Evolutionary conservation across 75 land plant genomes (phyloP), one percentile per base, ranked within the genome.

Genomic region (Pinus taeda): DNA sequence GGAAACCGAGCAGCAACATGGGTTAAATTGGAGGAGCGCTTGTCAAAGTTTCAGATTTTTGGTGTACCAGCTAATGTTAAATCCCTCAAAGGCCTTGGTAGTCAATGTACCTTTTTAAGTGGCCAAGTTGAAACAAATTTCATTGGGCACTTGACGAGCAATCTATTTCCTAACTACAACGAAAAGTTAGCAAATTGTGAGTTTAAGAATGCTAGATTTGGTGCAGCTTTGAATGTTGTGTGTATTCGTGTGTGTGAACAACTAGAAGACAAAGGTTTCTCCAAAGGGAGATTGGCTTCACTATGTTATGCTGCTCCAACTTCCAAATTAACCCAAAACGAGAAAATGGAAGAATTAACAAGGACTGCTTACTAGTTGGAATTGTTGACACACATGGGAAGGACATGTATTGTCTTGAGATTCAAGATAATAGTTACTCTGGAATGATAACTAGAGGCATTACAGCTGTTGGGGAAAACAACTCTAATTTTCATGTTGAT

Each of bases 51-150:
- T n/a, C n/a, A n/a, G n/a, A n/a, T 97, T 81, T 91, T 98, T 58
- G 99, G 98, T 9, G 53, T 94, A 57, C 99, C 99, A 49, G 94
- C 97, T 70, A 97, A 97, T 76, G 89, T 92, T 18, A 79, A 62
- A 59, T 97, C 94, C 75, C 87, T 97, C 3, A 85, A 86, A 59
- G 79, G 63, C 14, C 92, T 97, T 83, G 90, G 93, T 26, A 79
- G 75, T 24, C 99, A 97, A 79, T 79, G 78, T 63, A 92, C 97
- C 15, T 97, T 97, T 82, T 80, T 81, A 61, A 73, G 78, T 39
- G 99, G 95, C 4, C 76, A 84, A 36, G 96, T 96, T 63, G 97
- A 88, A 78, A 97, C 99, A 24, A 92, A 94, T 81, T 97, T 97
- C 76, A 94, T 97, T 80, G 98, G 94, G 59, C 88, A 84, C 59